Conservation (phyloP, 2,329 filamentous ascomycete genomes). For the Stagonosporopsis cucurbitacearum region DNA sequence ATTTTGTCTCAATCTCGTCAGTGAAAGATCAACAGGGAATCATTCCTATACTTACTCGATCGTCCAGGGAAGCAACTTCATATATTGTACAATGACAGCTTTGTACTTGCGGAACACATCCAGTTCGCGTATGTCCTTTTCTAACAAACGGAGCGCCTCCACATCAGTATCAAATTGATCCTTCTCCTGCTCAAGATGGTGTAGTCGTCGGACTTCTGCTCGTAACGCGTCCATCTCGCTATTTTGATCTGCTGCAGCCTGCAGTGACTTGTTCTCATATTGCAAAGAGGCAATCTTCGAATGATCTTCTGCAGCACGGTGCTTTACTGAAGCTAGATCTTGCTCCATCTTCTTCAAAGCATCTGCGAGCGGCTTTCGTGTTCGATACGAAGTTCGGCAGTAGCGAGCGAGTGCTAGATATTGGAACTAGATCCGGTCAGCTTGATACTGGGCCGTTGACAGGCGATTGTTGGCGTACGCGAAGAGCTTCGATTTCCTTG, state of each 20-base stretch:
- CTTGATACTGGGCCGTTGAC: not conserved
- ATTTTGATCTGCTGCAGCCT: conserved; percentile 10
- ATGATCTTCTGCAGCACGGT: conserved; percentile 47
- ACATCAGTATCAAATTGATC: conserved; percentile 18
- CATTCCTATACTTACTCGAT: conserved; percentile 29
- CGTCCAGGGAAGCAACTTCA: conserved; percentile 37
- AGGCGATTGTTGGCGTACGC: conserved; percentile 38
- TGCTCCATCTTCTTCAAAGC: conserved; percentile 26
- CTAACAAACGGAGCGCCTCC: conserved; percentile 16
- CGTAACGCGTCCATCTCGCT: conserved; percentile 18
- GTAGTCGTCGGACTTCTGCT: conserved; percentile 26
- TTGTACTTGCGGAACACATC: conserved; percentile 30
- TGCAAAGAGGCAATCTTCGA: conserved; percentile 36
- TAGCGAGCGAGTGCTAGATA: conserved; percentile 47
- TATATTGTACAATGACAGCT: conserved; percentile 35
- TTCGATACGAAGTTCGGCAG: conserved; percentile 30
- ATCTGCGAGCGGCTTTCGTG: conserved; percentile 26
- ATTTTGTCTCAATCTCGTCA: conserved; percentile 38
- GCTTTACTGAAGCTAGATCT: conserved; percentile 37
- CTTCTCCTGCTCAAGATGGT: conserved; percentile 26
- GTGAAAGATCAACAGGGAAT: not conserved
- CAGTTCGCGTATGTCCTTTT: conserved; percentile 29
- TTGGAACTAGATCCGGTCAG: conserved; percentile 53
- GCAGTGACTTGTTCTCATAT: conserved; percentile 29
- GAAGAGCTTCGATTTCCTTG: conserved; percentile 51